Conservation (phyloP, 148 eudicot genomes). For the Fallopia convolvulus region DNA sequence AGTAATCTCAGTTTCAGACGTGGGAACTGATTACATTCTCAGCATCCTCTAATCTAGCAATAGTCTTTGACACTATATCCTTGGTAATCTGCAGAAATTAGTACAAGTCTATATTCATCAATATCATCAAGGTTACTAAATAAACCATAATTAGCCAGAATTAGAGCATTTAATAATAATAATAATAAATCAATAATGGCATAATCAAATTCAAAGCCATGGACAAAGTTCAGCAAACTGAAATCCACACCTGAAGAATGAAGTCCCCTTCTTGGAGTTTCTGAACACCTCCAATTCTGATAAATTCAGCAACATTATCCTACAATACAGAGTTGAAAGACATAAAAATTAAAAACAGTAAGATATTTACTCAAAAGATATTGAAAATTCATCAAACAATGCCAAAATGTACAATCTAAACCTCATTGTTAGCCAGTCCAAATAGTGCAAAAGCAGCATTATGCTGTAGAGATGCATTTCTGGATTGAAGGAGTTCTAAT, state of each 20-base stretch:
- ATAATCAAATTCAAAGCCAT: neutral
- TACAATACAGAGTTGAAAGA: conserved; percentile 14
- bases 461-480: conserved; percentile 74
- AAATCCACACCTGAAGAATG: conserved; percentile 52
- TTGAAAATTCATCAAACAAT: neutral
- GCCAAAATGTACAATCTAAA: conserved; percentile 7
- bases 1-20: no score
- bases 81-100: conserved; percentile 58
- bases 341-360: neutral
- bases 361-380: neutral
- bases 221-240: neutral
- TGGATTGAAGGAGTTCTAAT: conserved; percentile 74
- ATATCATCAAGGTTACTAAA: neutral
- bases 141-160: neutral
- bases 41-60: conserved; percentile 47
- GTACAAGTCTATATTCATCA: neutral
- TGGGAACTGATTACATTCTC: no score
- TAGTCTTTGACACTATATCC: conserved; percentile 72
- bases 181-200: neutral
- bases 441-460: conserved; percentile 91
- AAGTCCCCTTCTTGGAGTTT: conserved; percentile 81
- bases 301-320: conserved; percentile 85
- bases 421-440: conserved; percentile 97
- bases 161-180: no score
- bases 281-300: conserved; percentile 70